Evolutionary conservation across 768 basidiomycete genomes (phyloP).

Genomic region (Boletus rufocinnamomeus): DNA sequence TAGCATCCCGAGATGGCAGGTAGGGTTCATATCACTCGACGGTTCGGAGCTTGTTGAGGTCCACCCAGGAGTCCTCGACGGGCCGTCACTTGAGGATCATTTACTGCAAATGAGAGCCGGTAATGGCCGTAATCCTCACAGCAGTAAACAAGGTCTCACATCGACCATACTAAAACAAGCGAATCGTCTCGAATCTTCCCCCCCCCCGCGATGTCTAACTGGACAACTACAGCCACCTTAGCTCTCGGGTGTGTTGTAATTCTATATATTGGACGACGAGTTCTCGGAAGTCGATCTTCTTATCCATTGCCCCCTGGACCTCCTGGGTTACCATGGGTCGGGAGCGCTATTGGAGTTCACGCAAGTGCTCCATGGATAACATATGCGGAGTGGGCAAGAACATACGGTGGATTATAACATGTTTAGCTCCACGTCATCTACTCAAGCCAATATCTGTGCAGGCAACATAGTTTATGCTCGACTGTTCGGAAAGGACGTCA

Average conservation of each 20-base stretch:
- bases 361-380: background rate
- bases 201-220: background rate
- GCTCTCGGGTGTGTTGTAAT: background rate
- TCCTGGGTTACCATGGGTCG: constrained; percentile 2
- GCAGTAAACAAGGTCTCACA: background rate
- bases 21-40: no score
- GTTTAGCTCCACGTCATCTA: no score
- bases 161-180: background rate
- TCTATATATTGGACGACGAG: background rate
- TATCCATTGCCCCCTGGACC: constrained; percentile 1
- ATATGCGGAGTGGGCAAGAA: constrained; percentile 2
- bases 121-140: no score
- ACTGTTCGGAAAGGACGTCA: constrained; percentile 4
- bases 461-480: constrained; percentile 10
- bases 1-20: no score
- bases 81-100: no score
- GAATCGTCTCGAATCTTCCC: background rate
- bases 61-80: no score
- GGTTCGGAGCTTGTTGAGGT: no score
- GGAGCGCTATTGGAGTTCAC: background rate
- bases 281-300: background rate
- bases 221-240: background rate
- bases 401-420: constrained; percentile 5
- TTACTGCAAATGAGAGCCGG: no score
- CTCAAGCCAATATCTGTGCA: background rate